Evolutionary conservation across 441 rosid species (phyloP).

Genomic region (Erysimum cheiri): DNA sequence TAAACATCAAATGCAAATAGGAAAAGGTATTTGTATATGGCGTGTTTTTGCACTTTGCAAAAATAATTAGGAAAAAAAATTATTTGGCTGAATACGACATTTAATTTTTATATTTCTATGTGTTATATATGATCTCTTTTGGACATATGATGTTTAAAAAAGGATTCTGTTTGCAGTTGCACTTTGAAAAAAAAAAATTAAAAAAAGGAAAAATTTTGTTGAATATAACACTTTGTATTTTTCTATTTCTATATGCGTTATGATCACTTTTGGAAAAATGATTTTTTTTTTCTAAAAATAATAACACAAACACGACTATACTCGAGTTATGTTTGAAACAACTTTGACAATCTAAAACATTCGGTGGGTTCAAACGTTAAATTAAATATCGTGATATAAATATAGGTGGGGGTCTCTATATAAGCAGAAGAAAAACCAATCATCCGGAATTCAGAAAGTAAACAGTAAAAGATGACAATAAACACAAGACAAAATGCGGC

Average conservation of each 20-base stretch:
- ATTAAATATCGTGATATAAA: background rate
- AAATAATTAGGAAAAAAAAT: background rate
- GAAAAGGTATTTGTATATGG: background rate
- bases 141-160: background rate
- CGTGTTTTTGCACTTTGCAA: background rate
- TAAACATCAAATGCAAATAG: no score
- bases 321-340: background rate
- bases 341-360: background rate
- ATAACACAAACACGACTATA: background rate
- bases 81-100: no score
- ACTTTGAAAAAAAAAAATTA: background rate
- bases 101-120: background rate
- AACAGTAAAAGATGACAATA: conserved; percentile 19
- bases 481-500: conserved; percentile 21
- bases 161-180: background rate
- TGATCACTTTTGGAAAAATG: background rate
- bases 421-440: background rate
- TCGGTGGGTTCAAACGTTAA: background rate
- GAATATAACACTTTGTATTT: background rate
- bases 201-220: no score
- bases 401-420: conserved; percentile 8
- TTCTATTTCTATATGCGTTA: background rate
- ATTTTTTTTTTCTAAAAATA: no score
- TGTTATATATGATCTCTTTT: no score
- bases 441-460: conserved; percentile 11